phyloP scores from a whole-genome alignment of 192 early-diverging fungal genomes.

The Coemansia sp. region DNA sequence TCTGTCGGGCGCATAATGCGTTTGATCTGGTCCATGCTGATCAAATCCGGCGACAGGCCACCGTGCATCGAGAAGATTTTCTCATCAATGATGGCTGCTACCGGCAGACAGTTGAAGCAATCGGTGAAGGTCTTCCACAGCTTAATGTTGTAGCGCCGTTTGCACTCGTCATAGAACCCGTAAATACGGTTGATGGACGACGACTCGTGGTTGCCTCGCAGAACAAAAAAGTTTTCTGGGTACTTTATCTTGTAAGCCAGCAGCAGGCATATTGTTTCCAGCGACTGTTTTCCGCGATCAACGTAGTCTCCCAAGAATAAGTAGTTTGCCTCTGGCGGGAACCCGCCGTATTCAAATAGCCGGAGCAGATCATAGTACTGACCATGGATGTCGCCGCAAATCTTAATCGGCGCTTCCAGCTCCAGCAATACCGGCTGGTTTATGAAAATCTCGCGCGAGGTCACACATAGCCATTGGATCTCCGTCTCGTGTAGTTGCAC shows the following conservation, averaged over 20 bases:
- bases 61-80: conserved; percentile 97
- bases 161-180: conserved; percentile 98
- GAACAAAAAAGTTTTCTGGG: conserved; percentile 94
- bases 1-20: conserved; percentile 77
- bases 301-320: conserved; percentile 96
- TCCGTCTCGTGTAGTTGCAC: conserved; percentile 93
- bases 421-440: conserved; percentile 79
- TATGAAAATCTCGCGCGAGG: conserved; percentile 93
- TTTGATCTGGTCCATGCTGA: conserved; percentile 85
- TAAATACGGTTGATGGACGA: conserved; percentile 91
- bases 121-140: conserved; percentile 91
- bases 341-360: conserved; percentile 91
- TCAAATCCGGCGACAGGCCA: conserved; percentile 75
- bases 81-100: conserved; percentile 85
- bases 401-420: conserved; percentile 73
- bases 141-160: conserved; percentile 79
- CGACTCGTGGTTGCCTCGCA: conserved; percentile 96
- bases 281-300: conserved; percentile 91
- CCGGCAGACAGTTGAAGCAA: conserved; percentile 91
- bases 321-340: conserved; percentile 88
- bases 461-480: conserved; percentile 91
- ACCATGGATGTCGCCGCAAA: conserved; percentile 92
- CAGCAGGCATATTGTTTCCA: conserved; percentile 91
- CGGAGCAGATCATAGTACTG: conserved; percentile 91
- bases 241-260: conserved; percentile 97